Evolutionary conservation across 257 asterid species (phyloP), one percentile per base, ranked within the genome.

Genomic region (Solanum rostratum): DNA sequence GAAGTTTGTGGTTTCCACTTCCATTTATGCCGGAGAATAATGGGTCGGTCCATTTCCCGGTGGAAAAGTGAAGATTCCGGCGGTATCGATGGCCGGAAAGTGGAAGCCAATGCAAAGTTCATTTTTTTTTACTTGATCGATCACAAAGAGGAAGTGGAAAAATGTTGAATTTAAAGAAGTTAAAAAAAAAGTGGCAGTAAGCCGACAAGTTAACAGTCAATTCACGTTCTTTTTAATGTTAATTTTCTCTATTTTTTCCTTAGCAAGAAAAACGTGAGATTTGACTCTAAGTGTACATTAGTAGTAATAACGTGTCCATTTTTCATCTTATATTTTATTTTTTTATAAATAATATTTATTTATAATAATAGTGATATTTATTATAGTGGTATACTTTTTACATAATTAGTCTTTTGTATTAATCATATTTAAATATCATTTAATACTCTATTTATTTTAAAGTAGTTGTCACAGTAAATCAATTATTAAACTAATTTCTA

Each of bases 91-190:
- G 91, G 89, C 33, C 86, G 91, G 93, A 84, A 89, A 84, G 92
- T 78, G 2, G 95, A 83, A 69, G 89, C 24, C 1, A 90, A 92
- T 69, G 85, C 82, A 73, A 92, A 85, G 62, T 87, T 93, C 97
- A 91, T 93, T 45, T 45, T 33, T 87, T 12, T 71, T 0, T 7
- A 20, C 9, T 57, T 43, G 37, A 45, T 45, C 33, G 55, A 45
- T 73, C 55, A 73, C 2, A 71, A 2, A 10, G 88, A 63, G 53
- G 43, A 18, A 54, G 73, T 83, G 20, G 85, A 52, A 62, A n/a
- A 79, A 27, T 39, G 76, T 15, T 9, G 62, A 14, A 8, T 66
- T 74, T 22, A 15, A 46, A 74, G 22, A 68, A 68, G n/a, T n/a
- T n/a, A n/a, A 7, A 7, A 3, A 68, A 68, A 30, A 33, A 18